A percentile compares a stretch with the other conserved stretches of the same genome.
phyloP scores from a whole-genome alignment of 2,329 filamentous ascomycete genomes.

The Diaporthe sp. region DNA sequence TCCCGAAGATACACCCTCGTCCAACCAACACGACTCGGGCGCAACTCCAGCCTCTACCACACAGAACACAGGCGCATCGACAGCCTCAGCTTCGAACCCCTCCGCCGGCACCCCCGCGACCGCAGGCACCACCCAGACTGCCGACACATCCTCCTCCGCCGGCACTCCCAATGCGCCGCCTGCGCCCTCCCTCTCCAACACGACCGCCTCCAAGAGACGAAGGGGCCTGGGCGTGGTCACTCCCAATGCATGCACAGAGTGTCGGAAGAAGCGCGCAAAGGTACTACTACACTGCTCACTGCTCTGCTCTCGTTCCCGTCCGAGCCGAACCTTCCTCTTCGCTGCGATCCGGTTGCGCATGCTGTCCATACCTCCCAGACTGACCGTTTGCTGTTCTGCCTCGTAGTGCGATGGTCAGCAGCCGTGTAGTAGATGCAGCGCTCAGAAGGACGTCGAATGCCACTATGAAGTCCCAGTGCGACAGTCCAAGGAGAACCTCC shows the following conservation, averaged over 20 bases:
- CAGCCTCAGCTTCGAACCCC: constrained; percentile 22
- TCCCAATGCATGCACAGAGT: constrained; percentile 72
- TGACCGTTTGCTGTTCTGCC: constrained; percentile 18
- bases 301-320: not conserved
- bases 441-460: constrained; percentile 68
- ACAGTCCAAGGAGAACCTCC: constrained; percentile 73
- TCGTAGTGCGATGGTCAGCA: constrained; percentile 69
- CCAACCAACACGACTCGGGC: constrained; percentile 1
- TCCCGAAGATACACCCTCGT: constrained; percentile 3
- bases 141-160: constrained; percentile 45
- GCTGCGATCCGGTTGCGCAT: not conserved
- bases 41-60: constrained; percentile 27
- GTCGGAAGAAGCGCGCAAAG: constrained; percentile 73
- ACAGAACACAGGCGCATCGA: constrained; percentile 28
- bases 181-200: constrained; percentile 34
- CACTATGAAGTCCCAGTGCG: constrained; percentile 73
- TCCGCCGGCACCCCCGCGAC: constrained; percentile 23
- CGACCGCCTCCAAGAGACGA: constrained; percentile 60
- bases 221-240: constrained; percentile 69
- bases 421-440: constrained; percentile 68
- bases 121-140: constrained; percentile 16
- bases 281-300: constrained; percentile 48
- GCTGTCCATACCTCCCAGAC: constrained; percentile 1
- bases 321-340: not conserved
- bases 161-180: constrained; percentile 41